Conservation (phyloP, 768 basidiomycete species). For the Mycena galopus region DNA sequence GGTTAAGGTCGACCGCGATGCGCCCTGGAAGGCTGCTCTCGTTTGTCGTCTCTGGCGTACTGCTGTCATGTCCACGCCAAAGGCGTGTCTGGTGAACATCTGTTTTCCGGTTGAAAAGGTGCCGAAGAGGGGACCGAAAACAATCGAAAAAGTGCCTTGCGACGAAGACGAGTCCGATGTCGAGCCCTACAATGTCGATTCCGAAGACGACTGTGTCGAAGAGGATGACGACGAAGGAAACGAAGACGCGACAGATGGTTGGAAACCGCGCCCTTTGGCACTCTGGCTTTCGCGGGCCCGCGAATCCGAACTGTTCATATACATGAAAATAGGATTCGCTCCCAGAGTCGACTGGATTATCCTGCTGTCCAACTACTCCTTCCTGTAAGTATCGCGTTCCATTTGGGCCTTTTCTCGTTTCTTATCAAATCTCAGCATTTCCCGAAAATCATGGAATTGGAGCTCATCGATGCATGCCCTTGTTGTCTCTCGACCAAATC, state of each 20-base stretch:
- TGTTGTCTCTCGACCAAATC: neutral
- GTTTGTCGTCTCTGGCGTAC: constrained; percentile 11
- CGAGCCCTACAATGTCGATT: neutral
- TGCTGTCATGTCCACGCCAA: constrained; percentile 2
- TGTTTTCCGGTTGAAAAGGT: constrained; percentile 1
- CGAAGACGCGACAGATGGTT: neutral
- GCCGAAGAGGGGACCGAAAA: neutral
- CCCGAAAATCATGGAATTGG: constrained; percentile 11
- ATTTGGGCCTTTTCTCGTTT: neutral
- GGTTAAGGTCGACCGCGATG: neutral
- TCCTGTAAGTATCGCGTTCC: neutral
- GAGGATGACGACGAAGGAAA: neutral
- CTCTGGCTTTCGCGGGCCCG: constrained; percentile 21
- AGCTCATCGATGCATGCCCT: neutral
- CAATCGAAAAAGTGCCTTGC: neutral
- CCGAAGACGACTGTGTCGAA: neutral
- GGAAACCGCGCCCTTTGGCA: constrained; percentile 1
- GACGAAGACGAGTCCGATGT: neutral
- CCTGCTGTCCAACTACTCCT: neutral
- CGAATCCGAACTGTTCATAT: neutral
- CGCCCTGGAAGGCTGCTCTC: constrained; percentile 13
- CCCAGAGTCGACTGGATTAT: constrained; percentile 10
- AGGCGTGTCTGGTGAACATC: constrained; percentile 1
- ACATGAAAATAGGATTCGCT: neutral
- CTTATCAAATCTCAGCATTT: constrained; percentile 7